These are phyloP conservation scores for Sherardia arvensis DNA, from an alignment of 257 asterid species.

Conservation along the genomic window DNA sequence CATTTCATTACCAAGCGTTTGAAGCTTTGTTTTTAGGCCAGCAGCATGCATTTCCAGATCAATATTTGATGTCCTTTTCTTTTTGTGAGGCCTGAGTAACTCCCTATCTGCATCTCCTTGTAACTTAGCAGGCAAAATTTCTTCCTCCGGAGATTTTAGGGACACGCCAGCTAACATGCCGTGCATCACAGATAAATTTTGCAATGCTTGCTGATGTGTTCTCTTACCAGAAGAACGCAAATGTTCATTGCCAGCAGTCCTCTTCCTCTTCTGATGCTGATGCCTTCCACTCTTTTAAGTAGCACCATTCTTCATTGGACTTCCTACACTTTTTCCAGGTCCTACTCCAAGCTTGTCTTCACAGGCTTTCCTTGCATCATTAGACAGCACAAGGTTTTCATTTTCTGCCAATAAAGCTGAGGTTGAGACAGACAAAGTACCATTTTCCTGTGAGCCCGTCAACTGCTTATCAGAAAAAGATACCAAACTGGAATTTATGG, in stretches of 20 bases:
- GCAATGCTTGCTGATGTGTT: constrained; percentile 28
- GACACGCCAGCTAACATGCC: constrained; percentile 25
- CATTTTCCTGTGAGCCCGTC: constrained; percentile 92
- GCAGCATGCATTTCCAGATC: constrained; percentile 12
- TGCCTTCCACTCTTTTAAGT: constrained; percentile 23
- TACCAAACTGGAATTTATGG: constrained; percentile 83
- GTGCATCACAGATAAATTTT: constrained; percentile 33
- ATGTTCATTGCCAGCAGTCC: constrained; percentile 35
- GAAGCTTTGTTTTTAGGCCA: constrained; percentile 17
- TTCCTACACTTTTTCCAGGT: constrained; percentile 34
- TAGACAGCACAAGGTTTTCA: constrained; percentile 39
- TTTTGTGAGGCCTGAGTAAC: constrained; percentile 41
- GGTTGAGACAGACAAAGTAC: constrained; percentile 42
- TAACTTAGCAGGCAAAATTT: constrained; percentile 13
- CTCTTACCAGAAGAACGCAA: constrained; percentile 32
- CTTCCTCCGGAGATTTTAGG: constrained; percentile 19
- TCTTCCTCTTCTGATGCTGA: constrained; percentile 32
- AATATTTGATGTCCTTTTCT: constrained; percentile 41
- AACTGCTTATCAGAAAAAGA: constrained; percentile 86
- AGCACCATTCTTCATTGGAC: constrained; percentile 30
- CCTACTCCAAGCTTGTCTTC: constrained; percentile 27
- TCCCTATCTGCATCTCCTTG: constrained; percentile 23
- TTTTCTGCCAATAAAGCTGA: constrained; percentile 59
- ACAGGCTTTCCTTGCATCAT: constrained; percentile 23
- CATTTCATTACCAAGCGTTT: constrained; percentile 18